phyloP scores from a whole-genome alignment of 345 rosid genomes.

The Pistacia atlantica region DNA sequence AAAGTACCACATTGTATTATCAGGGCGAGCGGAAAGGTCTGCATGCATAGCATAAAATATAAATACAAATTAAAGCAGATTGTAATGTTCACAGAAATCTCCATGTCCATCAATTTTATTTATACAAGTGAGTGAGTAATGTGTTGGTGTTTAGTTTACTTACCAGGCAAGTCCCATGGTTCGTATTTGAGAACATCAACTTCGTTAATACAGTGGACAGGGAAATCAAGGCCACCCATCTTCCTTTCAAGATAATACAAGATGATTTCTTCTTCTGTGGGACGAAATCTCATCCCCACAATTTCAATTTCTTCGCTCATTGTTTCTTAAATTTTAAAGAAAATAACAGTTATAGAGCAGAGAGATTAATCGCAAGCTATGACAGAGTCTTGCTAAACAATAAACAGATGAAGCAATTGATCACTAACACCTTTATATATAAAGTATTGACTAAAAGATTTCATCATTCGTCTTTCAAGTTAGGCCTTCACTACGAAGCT shows the following conservation, averaged over 20 bases:
- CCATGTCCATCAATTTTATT: too few species aligned
- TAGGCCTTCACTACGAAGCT: conserved; percentile 1
- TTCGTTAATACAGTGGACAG: conserved; percentile 5
- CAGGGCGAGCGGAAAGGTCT: neutral
- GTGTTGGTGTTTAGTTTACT: neutral
- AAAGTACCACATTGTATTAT: conserved; percentile 44
- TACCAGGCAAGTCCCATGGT: conserved; percentile 42
- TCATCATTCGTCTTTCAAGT: neutral
- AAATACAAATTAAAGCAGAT: neutral
- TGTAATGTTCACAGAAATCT: too few species aligned
- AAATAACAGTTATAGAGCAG: neutral
- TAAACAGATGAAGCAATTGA: too few species aligned
- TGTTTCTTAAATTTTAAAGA: too few species aligned
- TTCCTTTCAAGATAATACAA: conserved; percentile 5
- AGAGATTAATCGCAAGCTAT: neutral
- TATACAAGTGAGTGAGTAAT: too few species aligned
- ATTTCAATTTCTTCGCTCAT: too few species aligned
- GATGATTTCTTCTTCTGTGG: conserved; percentile 32
- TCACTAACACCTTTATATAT: neutral
- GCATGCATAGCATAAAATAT: neutral
- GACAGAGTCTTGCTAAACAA: too few species aligned
- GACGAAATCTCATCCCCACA: conserved; percentile 33
- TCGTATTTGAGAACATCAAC: conserved; percentile 22
- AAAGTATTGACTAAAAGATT: neutral
- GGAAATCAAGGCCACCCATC: conserved; percentile 19